Conservation (phyloP, 257 asterid species). For the Solanum corneliomulleri region DNA sequence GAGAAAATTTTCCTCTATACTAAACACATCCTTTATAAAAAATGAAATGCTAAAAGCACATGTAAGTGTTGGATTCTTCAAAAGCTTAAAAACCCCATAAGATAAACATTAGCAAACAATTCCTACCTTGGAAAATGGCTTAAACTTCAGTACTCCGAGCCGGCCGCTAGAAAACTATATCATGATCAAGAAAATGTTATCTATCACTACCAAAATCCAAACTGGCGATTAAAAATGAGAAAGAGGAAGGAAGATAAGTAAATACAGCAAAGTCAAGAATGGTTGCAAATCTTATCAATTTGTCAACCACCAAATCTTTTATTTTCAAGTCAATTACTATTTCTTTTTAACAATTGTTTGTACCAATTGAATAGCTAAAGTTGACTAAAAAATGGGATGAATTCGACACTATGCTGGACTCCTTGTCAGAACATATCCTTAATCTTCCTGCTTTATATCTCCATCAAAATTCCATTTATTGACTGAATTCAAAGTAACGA, state of each 20-base stretch:
- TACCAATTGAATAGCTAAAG: too few species aligned
- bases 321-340: too few species aligned
- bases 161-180: slow-evolving; percentile 66
- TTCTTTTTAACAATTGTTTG: too few species aligned
- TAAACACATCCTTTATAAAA: neutral
- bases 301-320: too few species aligned
- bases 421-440: neutral
- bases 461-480: neutral
- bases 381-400: too few species aligned
- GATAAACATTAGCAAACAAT: neutral
- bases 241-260: too few species aligned
- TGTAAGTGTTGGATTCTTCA: neutral
- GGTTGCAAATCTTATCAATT: too few species aligned
- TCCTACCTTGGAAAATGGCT: slow-evolving; percentile 78
- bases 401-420: neutral
- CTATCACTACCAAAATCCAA: too few species aligned
- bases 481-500: neutral
- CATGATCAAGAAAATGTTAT: neutral
- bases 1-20: neutral
- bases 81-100: neutral
- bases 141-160: slow-evolving; percentile 79
- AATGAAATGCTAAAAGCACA: neutral
- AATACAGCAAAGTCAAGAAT: too few species aligned
- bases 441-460: neutral
- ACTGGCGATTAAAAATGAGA: too few species aligned